Conservation (phyloP, 257 asterid species). For the Ballota nigra region DNA sequence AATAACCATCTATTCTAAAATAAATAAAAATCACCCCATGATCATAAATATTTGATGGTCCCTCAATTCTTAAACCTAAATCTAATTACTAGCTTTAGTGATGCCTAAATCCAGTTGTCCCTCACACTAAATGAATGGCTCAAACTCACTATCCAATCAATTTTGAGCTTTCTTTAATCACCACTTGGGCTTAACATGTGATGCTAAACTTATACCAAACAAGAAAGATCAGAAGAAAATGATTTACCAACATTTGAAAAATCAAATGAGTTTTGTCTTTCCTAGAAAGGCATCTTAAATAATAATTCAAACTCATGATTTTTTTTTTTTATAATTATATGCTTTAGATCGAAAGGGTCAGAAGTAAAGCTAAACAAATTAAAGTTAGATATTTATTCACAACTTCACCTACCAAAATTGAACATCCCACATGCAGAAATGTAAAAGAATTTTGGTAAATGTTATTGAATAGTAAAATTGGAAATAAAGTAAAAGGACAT, state of each 20-base stretch:
- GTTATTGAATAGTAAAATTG: too few relatives aligned
- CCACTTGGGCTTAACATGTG: constrained; percentile 18
- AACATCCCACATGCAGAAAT: too few relatives aligned
- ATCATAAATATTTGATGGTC: too few relatives aligned
- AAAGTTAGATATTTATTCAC: too few relatives aligned
- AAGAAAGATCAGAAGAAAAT: neutral
- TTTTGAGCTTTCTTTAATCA: neutral
- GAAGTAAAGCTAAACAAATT: too few relatives aligned
- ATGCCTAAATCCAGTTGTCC: constrained; percentile 20
- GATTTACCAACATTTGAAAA: neutral
- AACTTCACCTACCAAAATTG: too few relatives aligned
- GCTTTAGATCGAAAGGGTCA: neutral
- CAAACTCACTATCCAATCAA: neutral
- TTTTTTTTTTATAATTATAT: too few relatives aligned
- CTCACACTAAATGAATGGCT: constrained; percentile 13
- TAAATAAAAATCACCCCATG: too few relatives aligned
- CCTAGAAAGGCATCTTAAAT: neutral
- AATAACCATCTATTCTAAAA: too few relatives aligned
- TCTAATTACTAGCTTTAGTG: neutral
- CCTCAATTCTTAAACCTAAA: neutral
- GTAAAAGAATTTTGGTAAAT: too few relatives aligned
- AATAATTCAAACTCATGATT: neutral
- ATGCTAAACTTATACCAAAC: neutral
- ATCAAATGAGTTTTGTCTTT: neutral
- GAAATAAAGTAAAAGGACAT: too few relatives aligned